phyloP scores from a whole-genome alignment of 2,329 filamentous ascomycete genomes.

The Cladophialophora psammophila region DNA sequence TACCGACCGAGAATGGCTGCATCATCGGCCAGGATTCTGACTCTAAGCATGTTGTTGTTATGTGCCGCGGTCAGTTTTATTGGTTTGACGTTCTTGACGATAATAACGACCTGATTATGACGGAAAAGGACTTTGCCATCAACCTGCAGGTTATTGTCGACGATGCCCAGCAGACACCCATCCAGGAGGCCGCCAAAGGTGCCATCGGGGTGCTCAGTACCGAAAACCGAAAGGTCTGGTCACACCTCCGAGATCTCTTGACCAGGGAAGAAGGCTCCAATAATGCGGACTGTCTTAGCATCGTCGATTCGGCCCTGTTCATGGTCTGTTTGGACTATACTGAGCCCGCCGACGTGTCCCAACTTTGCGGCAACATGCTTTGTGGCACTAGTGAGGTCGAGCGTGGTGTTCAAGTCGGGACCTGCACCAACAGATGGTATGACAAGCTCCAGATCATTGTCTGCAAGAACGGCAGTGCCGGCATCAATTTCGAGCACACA shows the following conservation, averaged over 20 bases:
- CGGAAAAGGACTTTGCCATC: conserved; percentile 87
- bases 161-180: conserved; percentile 86
- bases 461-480: conserved; percentile 96
- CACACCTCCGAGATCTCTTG: conserved; percentile 84
- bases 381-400: conserved; percentile 93
- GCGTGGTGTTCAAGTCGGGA: conserved; percentile 92
- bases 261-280: conserved; percentile 87
- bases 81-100: conserved; percentile 98
- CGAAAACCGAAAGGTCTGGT: conserved; percentile 97
- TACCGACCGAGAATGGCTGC: conserved; percentile 93
- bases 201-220: conserved; percentile 93
- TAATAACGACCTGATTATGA: conserved; percentile 96
- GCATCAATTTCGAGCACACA: conserved; percentile 99
- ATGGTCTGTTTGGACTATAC: conserved; percentile 92
- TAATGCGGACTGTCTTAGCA: conserved; percentile 93
- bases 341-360: conserved; percentile 78
- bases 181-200: conserved; percentile 93
- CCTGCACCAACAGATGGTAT: conserved; percentile 98
- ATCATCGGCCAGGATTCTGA: conserved; percentile 93
- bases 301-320: conserved; percentile 93
- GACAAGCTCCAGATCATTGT: conserved; percentile 99
- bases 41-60: conserved; percentile 91
- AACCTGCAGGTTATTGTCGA: conserved; percentile 93
- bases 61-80: conserved; percentile 96
- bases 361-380: conserved; percentile 98